These are phyloP conservation scores for Moniliophthora roreri DNA, from an alignment of 1,284 basidiomycete genomes.

Conservation along the genomic window DNA sequence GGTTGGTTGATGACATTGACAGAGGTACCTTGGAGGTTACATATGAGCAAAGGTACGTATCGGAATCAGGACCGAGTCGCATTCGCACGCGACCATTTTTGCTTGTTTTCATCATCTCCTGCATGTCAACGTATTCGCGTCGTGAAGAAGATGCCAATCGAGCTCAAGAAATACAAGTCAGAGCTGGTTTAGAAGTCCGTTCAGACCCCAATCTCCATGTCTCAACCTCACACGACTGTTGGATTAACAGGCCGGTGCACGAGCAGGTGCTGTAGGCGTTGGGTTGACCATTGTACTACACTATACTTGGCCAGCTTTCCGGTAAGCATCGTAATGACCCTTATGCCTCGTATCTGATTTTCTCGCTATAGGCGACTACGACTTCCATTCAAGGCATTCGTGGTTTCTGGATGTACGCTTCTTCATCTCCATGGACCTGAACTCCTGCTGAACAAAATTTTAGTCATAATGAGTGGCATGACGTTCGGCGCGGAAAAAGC, in stretches of 20 bases:
- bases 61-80: no score
- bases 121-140: slow-evolving; percentile 35
- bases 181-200: slow-evolving; percentile 49
- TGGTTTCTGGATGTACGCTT: slow-evolving; percentile 58
- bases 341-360: neutral
- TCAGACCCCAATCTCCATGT: slow-evolving; percentile 4
- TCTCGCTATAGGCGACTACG: slow-evolving; percentile 63
- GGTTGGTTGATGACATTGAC: no score
- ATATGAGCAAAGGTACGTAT: no score
- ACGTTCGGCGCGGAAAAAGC: slow-evolving; percentile 77
- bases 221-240: neutral
- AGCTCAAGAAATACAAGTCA: slow-evolving; percentile 54
- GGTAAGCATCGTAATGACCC: slow-evolving; percentile 39
- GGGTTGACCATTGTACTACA: slow-evolving; percentile 69
- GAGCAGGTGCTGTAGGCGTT: slow-evolving; percentile 49
- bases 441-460: neutral
- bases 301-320: slow-evolving; percentile 75
- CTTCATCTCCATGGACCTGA: neutral
- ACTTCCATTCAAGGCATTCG: slow-evolving; percentile 77
- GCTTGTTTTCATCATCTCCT: slow-evolving; percentile 29
- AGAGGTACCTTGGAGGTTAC: no score
- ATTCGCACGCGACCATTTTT: no score
- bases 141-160: slow-evolving; percentile 51
- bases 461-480: slow-evolving; percentile 67
- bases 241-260: slow-evolving; percentile 51